phyloP scores from a whole-genome alignment of 148 eudicot genomes.

The Rhododendron simsii region DNA sequence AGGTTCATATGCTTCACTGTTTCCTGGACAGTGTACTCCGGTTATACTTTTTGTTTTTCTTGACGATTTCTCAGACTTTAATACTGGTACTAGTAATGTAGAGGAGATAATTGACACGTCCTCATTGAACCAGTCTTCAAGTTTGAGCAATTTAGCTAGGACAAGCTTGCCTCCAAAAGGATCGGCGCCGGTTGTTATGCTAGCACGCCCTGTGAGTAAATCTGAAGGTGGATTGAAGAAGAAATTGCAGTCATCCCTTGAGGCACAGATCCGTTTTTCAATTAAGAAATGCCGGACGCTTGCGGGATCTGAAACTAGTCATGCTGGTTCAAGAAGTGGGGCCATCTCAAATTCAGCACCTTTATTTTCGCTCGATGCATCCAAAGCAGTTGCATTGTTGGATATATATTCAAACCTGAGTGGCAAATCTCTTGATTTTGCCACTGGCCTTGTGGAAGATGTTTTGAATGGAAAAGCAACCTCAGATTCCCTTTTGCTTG shows the following conservation, averaged over 20 bases:
- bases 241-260: constrained; percentile 80
- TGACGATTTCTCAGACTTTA: constrained; percentile 67
- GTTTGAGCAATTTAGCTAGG: constrained; percentile 41
- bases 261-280: constrained; percentile 82
- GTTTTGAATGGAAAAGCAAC: constrained; percentile 75
- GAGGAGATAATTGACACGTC: constrained; percentile 52
- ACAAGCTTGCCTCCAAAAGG: constrained; percentile 47
- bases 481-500: constrained; percentile 77
- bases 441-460: constrained; percentile 68
- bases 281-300: constrained; percentile 86
- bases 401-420: constrained; percentile 50
- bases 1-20: constrained; percentile 61
- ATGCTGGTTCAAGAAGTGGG: constrained; percentile 63
- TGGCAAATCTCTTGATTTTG: constrained; percentile 76
- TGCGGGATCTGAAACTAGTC: constrained; percentile 52
- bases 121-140: constrained; percentile 41
- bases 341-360: constrained; percentile 54
- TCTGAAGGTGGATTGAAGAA: constrained; percentile 62
- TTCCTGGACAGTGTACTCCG: constrained; percentile 95
- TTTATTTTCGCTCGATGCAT: constrained; percentile 79
- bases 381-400: constrained; percentile 71
- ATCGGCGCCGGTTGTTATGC: constrained; percentile 68
- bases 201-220: constrained; percentile 70
- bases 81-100: constrained; percentile 28
- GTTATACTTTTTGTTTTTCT: constrained; percentile 80